These are phyloP conservation scores for Paecilomyces fulvus DNA, from an alignment of 2,329 filamentous ascomycete genomes.

Conservation along the genomic window DNA sequence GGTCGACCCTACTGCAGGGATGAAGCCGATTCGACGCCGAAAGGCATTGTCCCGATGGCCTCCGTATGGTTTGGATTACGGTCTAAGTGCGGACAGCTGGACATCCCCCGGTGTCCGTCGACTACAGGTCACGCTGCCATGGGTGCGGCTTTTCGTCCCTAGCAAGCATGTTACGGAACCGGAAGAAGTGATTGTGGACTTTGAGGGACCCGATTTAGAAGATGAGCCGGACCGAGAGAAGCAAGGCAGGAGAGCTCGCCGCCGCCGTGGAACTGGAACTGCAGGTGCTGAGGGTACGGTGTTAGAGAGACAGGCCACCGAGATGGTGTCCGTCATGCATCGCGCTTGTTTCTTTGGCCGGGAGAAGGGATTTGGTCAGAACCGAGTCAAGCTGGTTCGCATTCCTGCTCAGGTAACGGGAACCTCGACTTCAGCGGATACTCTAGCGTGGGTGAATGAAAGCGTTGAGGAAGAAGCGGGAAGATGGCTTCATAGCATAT, in stretches of 20 bases:
- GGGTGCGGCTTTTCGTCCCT: slow-evolving; percentile 19
- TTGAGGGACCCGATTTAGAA: background rate
- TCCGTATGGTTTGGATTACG: slow-evolving; percentile 29
- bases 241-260: background rate
- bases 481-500: background rate
- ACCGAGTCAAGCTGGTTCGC: slow-evolving; percentile 21
- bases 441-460: background rate
- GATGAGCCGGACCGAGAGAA: background rate
- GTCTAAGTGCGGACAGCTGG: slow-evolving; percentile 11
- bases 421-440: background rate
- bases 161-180: slow-evolving; percentile 1
- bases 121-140: slow-evolving; percentile 25
- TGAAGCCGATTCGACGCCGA: slow-evolving; percentile 18
- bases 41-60: slow-evolving; percentile 33
- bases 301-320: slow-evolving; percentile 27
- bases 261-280: background rate
- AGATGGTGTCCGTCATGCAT: slow-evolving; percentile 35
- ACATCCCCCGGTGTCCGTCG: slow-evolving; percentile 12
- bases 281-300: slow-evolving; percentile 12
- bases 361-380: slow-evolving; percentile 31
- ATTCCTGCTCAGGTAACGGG: background rate
- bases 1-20: background rate
- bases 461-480: background rate
- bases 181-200: background rate
- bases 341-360: slow-evolving; percentile 37